These are phyloP conservation scores for Ceratorhiza oryzae-sativae DNA, from an alignment of 1,284 basidiomycete genomes.

Conservation along the genomic window DNA sequence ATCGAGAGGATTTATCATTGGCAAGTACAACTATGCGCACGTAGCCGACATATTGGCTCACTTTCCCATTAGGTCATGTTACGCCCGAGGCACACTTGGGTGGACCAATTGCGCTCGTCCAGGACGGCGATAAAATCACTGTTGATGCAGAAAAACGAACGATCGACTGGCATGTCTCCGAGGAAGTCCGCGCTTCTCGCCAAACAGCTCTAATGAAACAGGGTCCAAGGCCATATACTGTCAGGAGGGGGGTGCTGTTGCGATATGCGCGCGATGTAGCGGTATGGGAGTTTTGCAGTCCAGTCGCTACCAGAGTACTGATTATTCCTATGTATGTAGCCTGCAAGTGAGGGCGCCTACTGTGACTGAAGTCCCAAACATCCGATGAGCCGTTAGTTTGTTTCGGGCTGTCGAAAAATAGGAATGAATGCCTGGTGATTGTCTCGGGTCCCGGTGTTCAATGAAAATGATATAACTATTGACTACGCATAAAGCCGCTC, in stretches of 20 bases:
- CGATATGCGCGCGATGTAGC: constrained; percentile 82
- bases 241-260: constrained; percentile 72
- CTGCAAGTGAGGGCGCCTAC: constrained; percentile 78
- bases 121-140: constrained; percentile 87
- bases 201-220: constrained; percentile 74
- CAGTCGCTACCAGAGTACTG: constrained; percentile 7
- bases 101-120: constrained; percentile 92
- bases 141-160: constrained; percentile 82
- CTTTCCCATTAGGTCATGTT: constrained; percentile 71
- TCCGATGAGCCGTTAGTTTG: too few relatives aligned
- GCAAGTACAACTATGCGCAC: constrained; percentile 49
- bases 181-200: constrained; percentile 77
- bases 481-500: too few relatives aligned
- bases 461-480: too few relatives aligned
- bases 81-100: constrained; percentile 92
- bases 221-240: constrained; percentile 69
- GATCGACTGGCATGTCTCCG: constrained; percentile 82
- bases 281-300: constrained; percentile 57
- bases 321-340: constrained; percentile 54
- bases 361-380: constrained; percentile 57
- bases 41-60: not conserved
- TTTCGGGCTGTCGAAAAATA: too few relatives aligned
- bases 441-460: too few relatives aligned
- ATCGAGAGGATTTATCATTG: constrained; percentile 68
- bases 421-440: too few relatives aligned